A percentile compares a stretch with the other conserved stretches of the same genome.
Evolutionary conservation across 345 rosid genomes (phyloP).

Genomic region (Litchi chinensis): DNA sequence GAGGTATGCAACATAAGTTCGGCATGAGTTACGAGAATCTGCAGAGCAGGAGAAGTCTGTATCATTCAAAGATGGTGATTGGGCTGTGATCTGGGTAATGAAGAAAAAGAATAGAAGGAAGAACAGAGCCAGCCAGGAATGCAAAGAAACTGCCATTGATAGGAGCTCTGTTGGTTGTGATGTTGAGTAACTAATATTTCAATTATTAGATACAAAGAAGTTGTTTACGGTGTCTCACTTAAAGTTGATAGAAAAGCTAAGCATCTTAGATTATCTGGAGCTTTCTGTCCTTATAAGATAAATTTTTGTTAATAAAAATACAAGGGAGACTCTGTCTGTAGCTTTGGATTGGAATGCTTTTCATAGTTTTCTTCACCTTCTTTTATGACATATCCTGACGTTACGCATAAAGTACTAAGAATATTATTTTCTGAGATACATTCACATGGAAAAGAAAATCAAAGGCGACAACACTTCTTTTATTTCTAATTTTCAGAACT

Average conservation of each 20-base stretch:
- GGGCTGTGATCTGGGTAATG: conserved; percentile 27
- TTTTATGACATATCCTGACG: neutral
- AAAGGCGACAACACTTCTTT: conserved; percentile 13
- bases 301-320: conserved; percentile 20
- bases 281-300: conserved; percentile 22
- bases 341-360: conserved; percentile 31
- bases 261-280: conserved; percentile 14
- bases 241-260: conserved; percentile 29
- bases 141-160: conserved; percentile 38
- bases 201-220: conserved; percentile 15
- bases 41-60: conserved; percentile 43
- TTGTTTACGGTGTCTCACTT: conserved; percentile 1
- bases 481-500: conserved; percentile 18
- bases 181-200: conserved; percentile 6
- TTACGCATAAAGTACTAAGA: neutral
- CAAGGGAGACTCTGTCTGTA: conserved; percentile 22
- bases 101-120: conserved; percentile 28
- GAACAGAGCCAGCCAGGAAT: conserved; percentile 20
- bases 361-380: conserved; percentile 16
- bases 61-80: conserved; percentile 24
- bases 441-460: conserved; percentile 8
- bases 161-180: conserved; percentile 12
- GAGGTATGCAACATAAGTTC: conserved; percentile 42
- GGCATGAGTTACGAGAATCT: conserved; percentile 30
- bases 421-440: neutral